Conservation (phyloP, 2,329 filamentous ascomycete species). For the Parascedosporium putredinis region DNA sequence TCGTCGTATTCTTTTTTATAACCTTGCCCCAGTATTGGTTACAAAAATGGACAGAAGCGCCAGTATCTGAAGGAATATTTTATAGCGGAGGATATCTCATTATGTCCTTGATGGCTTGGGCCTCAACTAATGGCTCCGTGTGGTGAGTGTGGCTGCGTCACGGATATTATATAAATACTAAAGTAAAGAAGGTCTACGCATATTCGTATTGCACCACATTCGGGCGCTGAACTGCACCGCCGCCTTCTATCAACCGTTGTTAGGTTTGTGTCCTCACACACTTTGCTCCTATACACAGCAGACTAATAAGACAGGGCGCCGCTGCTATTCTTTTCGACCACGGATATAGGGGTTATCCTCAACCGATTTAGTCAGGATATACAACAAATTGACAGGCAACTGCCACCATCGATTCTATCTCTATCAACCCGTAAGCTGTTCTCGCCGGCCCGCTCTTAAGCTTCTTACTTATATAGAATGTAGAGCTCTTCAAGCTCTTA, state of each 20-base stretch:
- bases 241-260: conserved; percentile 21
- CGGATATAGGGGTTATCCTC: conserved; percentile 28
- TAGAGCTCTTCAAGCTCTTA: conserved; percentile 27
- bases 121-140: background rate
- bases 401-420: conserved; percentile 25
- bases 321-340: conserved; percentile 27
- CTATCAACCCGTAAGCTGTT: conserved; percentile 25
- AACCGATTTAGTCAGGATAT: conserved; percentile 35
- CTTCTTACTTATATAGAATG: conserved; percentile 15
- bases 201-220: conserved; percentile 25
- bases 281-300: background rate
- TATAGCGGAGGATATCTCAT: background rate
- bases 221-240: conserved; percentile 22
- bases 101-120: background rate
- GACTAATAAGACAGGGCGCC: conserved; percentile 22
- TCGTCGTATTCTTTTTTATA: background rate
- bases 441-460: conserved; percentile 13
- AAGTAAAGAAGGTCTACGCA: conserved; percentile 18
- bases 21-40: background rate
- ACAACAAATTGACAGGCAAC: conserved; percentile 29
- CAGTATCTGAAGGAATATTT: background rate
- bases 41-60: background rate
- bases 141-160: no score
- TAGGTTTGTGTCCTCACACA: conserved; percentile 15
- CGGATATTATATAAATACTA: no score